Base-by-base conservation (phyloP, 2,329 filamentous ascomycete genomes). In the Phialocephala subalpina region DNA sequence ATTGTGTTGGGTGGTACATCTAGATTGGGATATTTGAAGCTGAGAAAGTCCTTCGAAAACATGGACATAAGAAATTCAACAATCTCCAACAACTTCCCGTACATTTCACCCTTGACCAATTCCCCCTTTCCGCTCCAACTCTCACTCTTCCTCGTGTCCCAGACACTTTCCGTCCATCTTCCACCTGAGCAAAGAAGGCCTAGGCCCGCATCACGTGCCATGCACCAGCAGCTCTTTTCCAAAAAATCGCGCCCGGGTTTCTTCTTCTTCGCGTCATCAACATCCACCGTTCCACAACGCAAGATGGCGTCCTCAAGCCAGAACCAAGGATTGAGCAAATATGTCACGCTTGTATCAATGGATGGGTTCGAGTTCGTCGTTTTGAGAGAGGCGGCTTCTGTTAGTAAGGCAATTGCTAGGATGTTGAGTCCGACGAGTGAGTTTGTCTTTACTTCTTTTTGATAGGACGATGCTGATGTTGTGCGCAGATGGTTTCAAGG, bases 351-450 rank as follows among this genome's bases (percentile, higher is more conserved):
- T 60, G 84, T 94, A 49, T 93, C 91, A 0, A 85, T 83, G 71
- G 92, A 95, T 78, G 90, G 87, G 73, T 93, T 88, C 77, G 91
- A 93, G 80, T 94, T 92, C 76, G 87, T 92, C 69, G 84, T 94
- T 60, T 82, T 91, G 63, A 88, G 91, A 62, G 90, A 92, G 58
- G 89, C 91, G 2, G 88, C 91, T 66, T 82, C 87, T 74, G 82
- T 92, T 74, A 92, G 90, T 72, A 88, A 88, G 38, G 86, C 89
- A 65, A 90, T 95, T 80, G 91, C 88, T 80, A 85, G 88, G 77
- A 93, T 93, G 86, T 81, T 95, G 66, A 89, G 93, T 73, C 86
- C 89, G 18, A 83, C 85, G 72, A 90, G 90, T 90, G 78, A 72
- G 82, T 74, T 47, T 61, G 9, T 62, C 55, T 53, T 29, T 20